Evolutionary conservation across 108 stramenopile species (phyloP).

Genomic region (Cyclotella distinguenda): DNA sequence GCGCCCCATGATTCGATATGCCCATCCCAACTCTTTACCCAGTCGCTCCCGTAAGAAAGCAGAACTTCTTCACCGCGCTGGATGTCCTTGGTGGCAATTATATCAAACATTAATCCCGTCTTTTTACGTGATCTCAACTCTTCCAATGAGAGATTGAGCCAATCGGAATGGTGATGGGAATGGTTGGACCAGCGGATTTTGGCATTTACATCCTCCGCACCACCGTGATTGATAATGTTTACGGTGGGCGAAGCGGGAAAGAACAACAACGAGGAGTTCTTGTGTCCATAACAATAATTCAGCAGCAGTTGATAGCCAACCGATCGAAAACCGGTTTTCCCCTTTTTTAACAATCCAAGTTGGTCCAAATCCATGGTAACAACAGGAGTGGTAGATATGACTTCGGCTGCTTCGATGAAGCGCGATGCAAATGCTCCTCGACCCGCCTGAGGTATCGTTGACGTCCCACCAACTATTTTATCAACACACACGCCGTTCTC

Average conservation of each 20-base stretch:
- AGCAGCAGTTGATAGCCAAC: constrained; percentile 47
- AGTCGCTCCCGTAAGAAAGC: background rate
- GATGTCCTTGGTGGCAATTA: constrained; percentile 55
- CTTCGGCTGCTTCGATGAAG: constrained; percentile 20
- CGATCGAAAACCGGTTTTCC: background rate
- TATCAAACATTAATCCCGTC: constrained; percentile 50
- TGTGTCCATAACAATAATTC: constrained; percentile 66
- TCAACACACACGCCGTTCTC: constrained; percentile 49
- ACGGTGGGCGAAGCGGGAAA: constrained; percentile 56
- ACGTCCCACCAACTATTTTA: constrained; percentile 15
- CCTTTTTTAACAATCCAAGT: background rate
- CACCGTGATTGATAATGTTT: constrained; percentile 54
- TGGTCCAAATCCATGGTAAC: constrained; percentile 14
- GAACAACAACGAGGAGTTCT: constrained; percentile 51
- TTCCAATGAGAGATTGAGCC: constrained; percentile 12
- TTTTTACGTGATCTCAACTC: constrained; percentile 4
- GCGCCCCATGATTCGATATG: constrained; percentile 47
- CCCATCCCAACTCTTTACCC: constrained; percentile 24
- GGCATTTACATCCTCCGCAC: constrained; percentile 40
- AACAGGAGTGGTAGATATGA: constrained; percentile 42
- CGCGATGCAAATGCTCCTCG: constrained; percentile 36
- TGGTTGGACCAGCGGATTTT: constrained; percentile 36
- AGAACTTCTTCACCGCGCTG: constrained; percentile 22
- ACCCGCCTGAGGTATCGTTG: constrained; percentile 33
- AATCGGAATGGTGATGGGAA: constrained; percentile 22